phyloP scores from a whole-genome alignment of 805 yeast species.

The Wickerhamiella shivajii region DNA sequence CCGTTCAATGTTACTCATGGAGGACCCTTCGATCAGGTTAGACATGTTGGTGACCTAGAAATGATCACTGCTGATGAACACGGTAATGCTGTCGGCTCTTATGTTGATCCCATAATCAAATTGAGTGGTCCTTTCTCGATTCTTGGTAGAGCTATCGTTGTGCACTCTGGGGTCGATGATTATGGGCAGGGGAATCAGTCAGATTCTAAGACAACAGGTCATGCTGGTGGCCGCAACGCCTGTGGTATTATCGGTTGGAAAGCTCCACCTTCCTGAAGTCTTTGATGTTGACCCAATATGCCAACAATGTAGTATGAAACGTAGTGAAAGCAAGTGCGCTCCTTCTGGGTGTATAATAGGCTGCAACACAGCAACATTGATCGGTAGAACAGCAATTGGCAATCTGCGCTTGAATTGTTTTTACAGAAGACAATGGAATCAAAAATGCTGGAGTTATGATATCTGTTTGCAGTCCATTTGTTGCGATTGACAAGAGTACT shows the following conservation, averaged over 20 bases:
- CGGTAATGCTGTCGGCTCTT: conserved; percentile 70
- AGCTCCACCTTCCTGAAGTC: too few species aligned
- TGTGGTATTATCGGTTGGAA: conserved; percentile 75
- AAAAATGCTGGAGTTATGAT: too few species aligned
- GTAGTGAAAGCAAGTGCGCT: too few species aligned
- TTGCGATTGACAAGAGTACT: too few species aligned
- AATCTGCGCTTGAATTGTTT: too few species aligned
- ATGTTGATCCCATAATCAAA: conserved; percentile 50
- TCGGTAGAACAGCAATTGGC: too few species aligned
- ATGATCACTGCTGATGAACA: conserved; percentile 57
- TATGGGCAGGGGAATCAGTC: conserved; percentile 82
- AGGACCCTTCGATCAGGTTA: conserved; percentile 19
- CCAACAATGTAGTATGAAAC: too few species aligned
- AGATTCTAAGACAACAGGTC: conserved; percentile 82
- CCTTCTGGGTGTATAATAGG: too few species aligned
- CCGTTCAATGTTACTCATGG: conserved; percentile 52
- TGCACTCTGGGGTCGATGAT: conserved; percentile 79
- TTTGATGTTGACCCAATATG: too few species aligned
- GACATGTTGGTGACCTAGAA: conserved; percentile 77
- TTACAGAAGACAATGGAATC: too few species aligned
- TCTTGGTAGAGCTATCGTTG: conserved; percentile 77
- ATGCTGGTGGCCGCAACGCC: conserved; percentile 91
- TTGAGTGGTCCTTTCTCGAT: conserved; percentile 61
- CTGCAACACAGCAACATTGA: too few species aligned
- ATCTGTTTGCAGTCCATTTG: too few species aligned